Percentiles rank a stretch among this genome's conserved stretches.
These are phyloP conservation scores for Babesia caballi DNA, from an alignment of 169 alveolate species.

Conservation along the genomic window DNA sequence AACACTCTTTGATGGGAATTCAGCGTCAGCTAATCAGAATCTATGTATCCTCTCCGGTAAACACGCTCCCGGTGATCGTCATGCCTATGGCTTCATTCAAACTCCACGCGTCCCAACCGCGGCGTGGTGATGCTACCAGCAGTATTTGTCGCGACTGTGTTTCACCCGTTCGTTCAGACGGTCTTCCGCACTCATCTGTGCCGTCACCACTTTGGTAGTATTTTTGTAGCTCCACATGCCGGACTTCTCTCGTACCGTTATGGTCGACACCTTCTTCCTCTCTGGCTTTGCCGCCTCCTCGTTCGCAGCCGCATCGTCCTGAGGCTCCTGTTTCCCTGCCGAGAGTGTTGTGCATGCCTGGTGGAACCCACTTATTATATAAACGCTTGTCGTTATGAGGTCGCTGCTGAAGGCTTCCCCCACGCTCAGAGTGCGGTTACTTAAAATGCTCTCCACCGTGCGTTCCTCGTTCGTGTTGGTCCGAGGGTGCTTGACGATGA, in stretches of 20 bases:
- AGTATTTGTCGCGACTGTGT: constrained; percentile 72
- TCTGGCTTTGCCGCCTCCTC: background rate
- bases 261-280: background rate
- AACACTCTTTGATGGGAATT: no score
- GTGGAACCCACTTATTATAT: constrained; percentile 27
- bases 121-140: constrained; percentile 66
- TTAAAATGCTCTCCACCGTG: constrained; percentile 53
- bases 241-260: constrained; percentile 69
- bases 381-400: constrained; percentile 68
- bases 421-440: constrained; percentile 65
- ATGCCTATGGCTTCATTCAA: no score
- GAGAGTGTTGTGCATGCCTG: background rate
- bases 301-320: background rate
- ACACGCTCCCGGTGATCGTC: no score
- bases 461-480: constrained; percentile 66
- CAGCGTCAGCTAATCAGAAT: no score
- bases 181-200: constrained; percentile 71
- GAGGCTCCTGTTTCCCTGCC: background rate
- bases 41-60: no score
- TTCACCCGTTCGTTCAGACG: constrained; percentile 72
- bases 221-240: constrained; percentile 78
- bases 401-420: constrained; percentile 70
- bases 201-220: constrained; percentile 69
- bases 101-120: no score
- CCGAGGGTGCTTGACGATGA: constrained; percentile 65